Percentiles rank a stretch among this genome's conserved stretches.
phyloP scores from a whole-genome alignment of 176 grass and related monocot species.

The sorghum (Sorghum bicolor) region Sorghum_bicolor_NCBIv3 NC_012870.2:61274001-61274500 shows the following conservation, averaged over 20 bases:
- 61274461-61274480: not conserved
- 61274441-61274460: not conserved
- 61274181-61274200: not conserved
- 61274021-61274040: too few species aligned
- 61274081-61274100: not conserved
- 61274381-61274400: not conserved
- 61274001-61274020: too few species aligned
- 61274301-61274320: not conserved
- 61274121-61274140: not conserved
- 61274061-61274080: not conserved
- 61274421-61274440: not conserved
- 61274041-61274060: too few species aligned
- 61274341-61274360: not conserved
- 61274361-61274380: not conserved
- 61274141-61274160: not conserved
- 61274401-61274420: not conserved
- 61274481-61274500: not conserved
- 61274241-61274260: not conserved
- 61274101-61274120: not conserved
- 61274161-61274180: not conserved
- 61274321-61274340: not conserved
- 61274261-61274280: too few species aligned
- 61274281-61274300: too few species aligned
- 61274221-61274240: not conserved
- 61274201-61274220: not conserved